phyloP scores from a whole-genome alignment of 2,329 filamentous ascomycete species.

The Exophiala xenobiotica region DNA sequence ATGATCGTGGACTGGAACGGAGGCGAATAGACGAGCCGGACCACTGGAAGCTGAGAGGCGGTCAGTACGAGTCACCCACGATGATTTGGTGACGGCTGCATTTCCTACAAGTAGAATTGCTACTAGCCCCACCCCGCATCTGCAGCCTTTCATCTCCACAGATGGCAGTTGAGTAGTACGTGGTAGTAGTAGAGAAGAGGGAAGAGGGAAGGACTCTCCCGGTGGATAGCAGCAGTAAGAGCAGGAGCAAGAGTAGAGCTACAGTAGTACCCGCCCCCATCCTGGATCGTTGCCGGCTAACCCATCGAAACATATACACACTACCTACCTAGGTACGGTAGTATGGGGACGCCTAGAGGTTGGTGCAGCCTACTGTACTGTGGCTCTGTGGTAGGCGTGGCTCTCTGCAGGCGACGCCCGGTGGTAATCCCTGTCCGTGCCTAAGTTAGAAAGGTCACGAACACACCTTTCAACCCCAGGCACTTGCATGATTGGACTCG shows the following conservation, averaged over 20 bases:
- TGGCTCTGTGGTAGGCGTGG: not conserved
- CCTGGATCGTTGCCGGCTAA: too few species aligned
- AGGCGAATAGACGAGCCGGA: not conserved
- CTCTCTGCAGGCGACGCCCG: not conserved
- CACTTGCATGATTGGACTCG: not conserved
- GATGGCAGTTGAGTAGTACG: too few species aligned
- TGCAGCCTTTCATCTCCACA: not conserved
- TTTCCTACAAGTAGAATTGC: too few species aligned
- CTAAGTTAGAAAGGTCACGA: not conserved
- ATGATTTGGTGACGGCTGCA: not conserved
- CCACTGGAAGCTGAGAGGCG: not conserved
- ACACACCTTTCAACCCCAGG: not conserved
- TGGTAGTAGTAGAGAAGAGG: too few species aligned
- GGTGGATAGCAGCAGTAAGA: too few species aligned
- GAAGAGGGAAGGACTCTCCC: too few species aligned
- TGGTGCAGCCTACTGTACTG: not conserved
- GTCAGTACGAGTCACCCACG: not conserved
- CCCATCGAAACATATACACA: too few species aligned
- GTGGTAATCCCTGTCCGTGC: not conserved
- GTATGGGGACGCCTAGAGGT: too few species aligned
- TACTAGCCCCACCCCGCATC: not conserved
- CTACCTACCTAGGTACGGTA: too few species aligned
- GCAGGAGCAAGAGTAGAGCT: too few species aligned
- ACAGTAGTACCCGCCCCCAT: too few species aligned
- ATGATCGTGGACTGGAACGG: too few species aligned